Conservation (phyloP, 1,284 basidiomycete genomes). For the Cystobasidiaceae sp. region DNA sequence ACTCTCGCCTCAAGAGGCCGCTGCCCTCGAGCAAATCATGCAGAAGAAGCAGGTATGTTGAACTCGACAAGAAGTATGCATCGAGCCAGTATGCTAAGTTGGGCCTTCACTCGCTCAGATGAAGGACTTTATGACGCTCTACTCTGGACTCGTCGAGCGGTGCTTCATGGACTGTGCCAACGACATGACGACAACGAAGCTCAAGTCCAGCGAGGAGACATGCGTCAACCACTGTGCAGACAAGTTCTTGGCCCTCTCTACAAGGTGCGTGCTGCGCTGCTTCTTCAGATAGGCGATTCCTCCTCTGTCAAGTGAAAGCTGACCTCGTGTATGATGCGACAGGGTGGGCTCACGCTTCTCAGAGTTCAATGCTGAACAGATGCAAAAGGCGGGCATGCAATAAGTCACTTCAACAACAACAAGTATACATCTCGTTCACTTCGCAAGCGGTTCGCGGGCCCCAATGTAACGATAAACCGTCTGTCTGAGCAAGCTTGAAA, state of each 20-base stretch:
- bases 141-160: constrained; percentile 90
- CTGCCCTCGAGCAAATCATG: constrained; percentile 55
- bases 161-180: constrained; percentile 94
- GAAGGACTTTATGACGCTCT: constrained; percentile 95
- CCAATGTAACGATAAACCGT: no score
- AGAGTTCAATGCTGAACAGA: constrained; percentile 42
- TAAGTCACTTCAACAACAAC: background rate
- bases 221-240: constrained; percentile 65
- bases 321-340: background rate
- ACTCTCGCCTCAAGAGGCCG: constrained; percentile 40
- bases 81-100: background rate
- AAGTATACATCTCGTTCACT: no score
- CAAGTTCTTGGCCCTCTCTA: constrained; percentile 97
- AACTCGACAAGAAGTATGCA: background rate
- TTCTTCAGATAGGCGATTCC: background rate
- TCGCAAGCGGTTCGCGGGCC: no score
- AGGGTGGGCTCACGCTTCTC: constrained; percentile 38
- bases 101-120: constrained; percentile 58
- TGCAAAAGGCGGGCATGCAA: constrained; percentile 30
- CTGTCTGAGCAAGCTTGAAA: no score
- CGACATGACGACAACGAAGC: constrained; percentile 91
- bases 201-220: constrained; percentile 58
- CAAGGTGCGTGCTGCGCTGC: constrained; percentile 46
- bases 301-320: background rate
- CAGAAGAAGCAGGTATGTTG: constrained; percentile 81